Evolutionary conservation across 129 eudicot genomes (phyloP), one percentile per base, ranked within the genome.

Genomic region (Mikania micrantha): DNA sequence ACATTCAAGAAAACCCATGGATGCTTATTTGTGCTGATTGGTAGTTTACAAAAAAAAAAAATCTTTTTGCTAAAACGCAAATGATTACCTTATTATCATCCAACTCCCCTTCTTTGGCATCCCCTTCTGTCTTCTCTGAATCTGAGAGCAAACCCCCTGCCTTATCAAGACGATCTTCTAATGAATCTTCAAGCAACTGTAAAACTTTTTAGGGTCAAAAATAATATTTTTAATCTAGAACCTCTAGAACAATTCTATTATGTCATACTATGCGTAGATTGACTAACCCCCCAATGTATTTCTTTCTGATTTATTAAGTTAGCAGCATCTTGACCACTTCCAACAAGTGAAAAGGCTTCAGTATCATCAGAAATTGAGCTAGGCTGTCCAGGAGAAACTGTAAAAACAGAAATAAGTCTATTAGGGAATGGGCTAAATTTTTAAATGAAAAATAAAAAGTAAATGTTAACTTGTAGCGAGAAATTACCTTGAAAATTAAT

Each of bases 231-330:
- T 28, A 67, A 32, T 32, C 31, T 17, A 7, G 31, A 67, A 48
- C 59, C 41, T 25, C 22, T 31, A 49, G 31, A 48, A 36, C 2
- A 61, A 56, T 27, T 56, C 36, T 27, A 56, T 27, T 13, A 56
- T 13, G 38, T 27, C 9, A 56, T 56, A 29, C 36, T 25, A 13
- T 56, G 38, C 5, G 62, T 56, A 27, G 41, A 36, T n/a, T 9
- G 36, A 83, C 97, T 88, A 64, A 91, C 97, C 81, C 99, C 99
- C 99, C 99, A 93, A 71, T 89, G 96, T 60, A 93, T 72, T 86
- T 93, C 99, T 79, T 93, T 93, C 82, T 89, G 99, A 70, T 93
- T 93, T 78, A 89, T 84, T 56, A 86, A 48, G 77, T 86, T 89
- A 75, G 89, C 92, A 49, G 88, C 85, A 62, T 93, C 99, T 69